Percentiles rank a stretch among this genome's conserved stretches.
Evolutionary conservation across 306 rosid species (phyloP).

Genomic region (Citrullus colocynthis): DNA sequence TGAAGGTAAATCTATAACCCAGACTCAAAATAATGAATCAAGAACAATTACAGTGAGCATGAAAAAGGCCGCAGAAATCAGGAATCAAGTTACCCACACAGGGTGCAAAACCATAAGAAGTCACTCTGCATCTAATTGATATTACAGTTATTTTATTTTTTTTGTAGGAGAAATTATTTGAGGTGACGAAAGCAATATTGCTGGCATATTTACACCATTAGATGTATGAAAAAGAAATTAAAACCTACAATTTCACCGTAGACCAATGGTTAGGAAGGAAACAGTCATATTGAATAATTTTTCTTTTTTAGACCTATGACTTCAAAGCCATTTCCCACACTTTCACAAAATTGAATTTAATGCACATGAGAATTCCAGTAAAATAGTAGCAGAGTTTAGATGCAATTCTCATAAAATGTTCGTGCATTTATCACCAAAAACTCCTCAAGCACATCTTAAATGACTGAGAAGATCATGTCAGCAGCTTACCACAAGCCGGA

Average conservation of each 20-base stretch:
- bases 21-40: background rate
- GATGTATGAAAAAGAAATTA: background rate
- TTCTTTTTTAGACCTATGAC: background rate
- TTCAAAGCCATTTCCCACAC: background rate
- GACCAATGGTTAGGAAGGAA: background rate
- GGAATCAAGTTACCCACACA: background rate
- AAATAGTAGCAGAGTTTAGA: background rate
- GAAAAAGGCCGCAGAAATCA: background rate
- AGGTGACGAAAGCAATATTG: background rate
- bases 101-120: background rate
- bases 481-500: conserved; percentile 87
- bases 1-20: conserved; percentile 14
- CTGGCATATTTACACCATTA: background rate
- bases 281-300: background rate
- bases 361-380: background rate
- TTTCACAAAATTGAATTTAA: background rate
- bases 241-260: background rate
- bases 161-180: background rate
- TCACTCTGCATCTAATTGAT: background rate
- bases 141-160: background rate
- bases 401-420: background rate
- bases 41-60: background rate
- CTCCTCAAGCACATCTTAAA: background rate
- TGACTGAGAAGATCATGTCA: background rate
- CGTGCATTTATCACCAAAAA: background rate